Base-by-base conservation (phyloP, 2,329 filamentous ascomycete species). In the Trichoderma sp. region DNA sequence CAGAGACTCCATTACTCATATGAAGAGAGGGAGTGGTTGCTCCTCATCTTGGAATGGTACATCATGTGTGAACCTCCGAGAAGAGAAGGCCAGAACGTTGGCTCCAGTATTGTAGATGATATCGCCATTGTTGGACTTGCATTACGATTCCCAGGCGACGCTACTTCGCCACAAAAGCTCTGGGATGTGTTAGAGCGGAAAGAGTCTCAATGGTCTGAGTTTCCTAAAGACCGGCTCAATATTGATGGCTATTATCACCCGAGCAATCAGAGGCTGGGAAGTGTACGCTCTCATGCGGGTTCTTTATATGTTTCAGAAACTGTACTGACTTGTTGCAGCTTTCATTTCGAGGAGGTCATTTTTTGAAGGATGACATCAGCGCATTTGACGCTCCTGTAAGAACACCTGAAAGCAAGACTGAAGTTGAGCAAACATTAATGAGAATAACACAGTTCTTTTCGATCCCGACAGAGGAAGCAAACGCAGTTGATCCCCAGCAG, bases 241-340 rank as follows among this genome's bases (percentile, higher is more conserved):
- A 82, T 85, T 39, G 80, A 84, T 15, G 84, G 84, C n/a, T 88
- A 86, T 75, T 86, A 85, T 73, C 87, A 89, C 74, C 86, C 86
- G 0, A 83, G 86, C 24, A 83, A 82, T 7, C 82, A 84, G 60
- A 81, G 85, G 8, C 83, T 85, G 71, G 86, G 86, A 51, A 84
- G 83, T 74, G 85, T 87, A 76, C 76, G 84, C 76, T 21, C 2
- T 36, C 24, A 18, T 12, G 18, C 39, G 72, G 14, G 2, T 9
- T 28, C 18, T 47, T n/a, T 21, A 26, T 14, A 15, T 18, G 4
- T 21, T 4, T 34, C 14, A 21, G 9, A 26, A 14, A 56, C 24
- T 18, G 32, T 15, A 26, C 72, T 77, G 47, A 77, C 58, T 7
- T 12, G 39, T 43, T 53, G 6, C 30, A 85, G 84, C 83, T 86